A percentile compares a stretch with the other conserved stretches of the same genome.
These are phyloP conservation scores for Candida ficus DNA, from an alignment of 805 yeast genomes.

Conservation along the genomic window DNA sequence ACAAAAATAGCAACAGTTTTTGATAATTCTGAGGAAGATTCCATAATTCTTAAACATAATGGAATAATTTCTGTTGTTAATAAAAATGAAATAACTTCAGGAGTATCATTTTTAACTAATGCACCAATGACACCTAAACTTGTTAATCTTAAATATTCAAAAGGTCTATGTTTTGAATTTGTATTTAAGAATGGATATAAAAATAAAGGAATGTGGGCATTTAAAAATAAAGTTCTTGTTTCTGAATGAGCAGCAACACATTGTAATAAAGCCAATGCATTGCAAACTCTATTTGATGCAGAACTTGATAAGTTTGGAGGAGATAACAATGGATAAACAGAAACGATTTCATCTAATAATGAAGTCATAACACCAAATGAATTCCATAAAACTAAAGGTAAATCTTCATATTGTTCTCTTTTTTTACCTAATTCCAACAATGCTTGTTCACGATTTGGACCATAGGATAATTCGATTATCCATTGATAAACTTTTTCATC, in stretches of 20 bases:
- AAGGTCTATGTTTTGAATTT: conserved; percentile 84
- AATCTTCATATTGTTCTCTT: conserved; percentile 89
- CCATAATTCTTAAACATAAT: conserved; percentile 90
- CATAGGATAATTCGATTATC: conserved; percentile 86
- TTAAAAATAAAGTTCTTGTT: conserved; percentile 77
- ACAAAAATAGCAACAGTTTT: conserved; percentile 97
- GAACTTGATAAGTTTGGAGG: conserved; percentile 84
- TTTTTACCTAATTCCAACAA: conserved; percentile 87
- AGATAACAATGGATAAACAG: conserved; percentile 82
- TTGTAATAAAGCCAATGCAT: conserved; percentile 89
- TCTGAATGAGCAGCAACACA: conserved; percentile 96
- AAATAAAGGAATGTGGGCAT: conserved; percentile 89
- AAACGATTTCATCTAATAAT: conserved; percentile 79
- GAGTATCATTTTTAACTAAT: conserved; percentile 89
- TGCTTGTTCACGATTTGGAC: conserved; percentile 91
- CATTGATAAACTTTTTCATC: conserved; percentile 85
- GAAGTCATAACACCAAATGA: conserved; percentile 96
- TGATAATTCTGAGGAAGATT: conserved; percentile 85
- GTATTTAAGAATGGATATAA: conserved; percentile 92
- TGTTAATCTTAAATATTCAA: conserved; percentile 89
- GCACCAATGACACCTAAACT: conserved; percentile 97
- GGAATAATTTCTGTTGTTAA: conserved; percentile 97
- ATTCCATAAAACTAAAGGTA: conserved; percentile 91
- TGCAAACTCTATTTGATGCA: conserved; percentile 91
- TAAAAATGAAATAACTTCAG: conserved; percentile 88